Conservation (phyloP, 768 basidiomycete genomes). For the Megacollybia marginata region DNA sequence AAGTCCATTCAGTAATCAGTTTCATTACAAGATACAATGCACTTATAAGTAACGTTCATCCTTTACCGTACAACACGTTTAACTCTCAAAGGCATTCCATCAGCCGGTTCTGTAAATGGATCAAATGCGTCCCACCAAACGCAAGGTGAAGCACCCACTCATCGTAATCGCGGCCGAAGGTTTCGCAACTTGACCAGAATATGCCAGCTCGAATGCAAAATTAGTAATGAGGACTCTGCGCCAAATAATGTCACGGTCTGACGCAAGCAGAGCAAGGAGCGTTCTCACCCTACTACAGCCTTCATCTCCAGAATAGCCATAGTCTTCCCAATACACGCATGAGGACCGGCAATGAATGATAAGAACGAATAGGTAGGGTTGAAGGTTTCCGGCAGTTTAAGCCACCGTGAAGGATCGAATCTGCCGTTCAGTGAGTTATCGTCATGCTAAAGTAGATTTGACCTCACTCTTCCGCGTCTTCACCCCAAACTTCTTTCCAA, state of each 20-base stretch:
- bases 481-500: conserved; percentile 42
- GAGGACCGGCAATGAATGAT: conserved; percentile 38
- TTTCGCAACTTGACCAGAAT: conserved; percentile 29
- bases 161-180: conserved; percentile 40
- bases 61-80: conserved; percentile 2
- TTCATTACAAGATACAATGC: too few species aligned
- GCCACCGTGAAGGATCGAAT: conserved; percentile 42
- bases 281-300: conserved; percentile 31
- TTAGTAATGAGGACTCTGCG: conserved; percentile 30
- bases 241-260: not conserved
- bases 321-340: conserved; percentile 39
- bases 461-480: conserved; percentile 39
- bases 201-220: conserved; percentile 38
- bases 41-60: too few species aligned
- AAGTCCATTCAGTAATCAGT: too few species aligned
- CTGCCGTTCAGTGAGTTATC: conserved; percentile 12
- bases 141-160: conserved; percentile 23
- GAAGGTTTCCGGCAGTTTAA: conserved; percentile 27
- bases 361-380: conserved; percentile 29
- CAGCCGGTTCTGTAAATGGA: conserved; percentile 7
- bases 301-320: conserved; percentile 45
- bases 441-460: not conserved
- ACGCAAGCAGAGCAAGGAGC: not conserved
- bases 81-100: conserved; percentile 13
- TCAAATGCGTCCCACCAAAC: not conserved